Evolutionary conservation across 495 filamentous ascomycete genomes (phyloP).

Genomic region (Lasiosphaeria miniovina): DNA sequence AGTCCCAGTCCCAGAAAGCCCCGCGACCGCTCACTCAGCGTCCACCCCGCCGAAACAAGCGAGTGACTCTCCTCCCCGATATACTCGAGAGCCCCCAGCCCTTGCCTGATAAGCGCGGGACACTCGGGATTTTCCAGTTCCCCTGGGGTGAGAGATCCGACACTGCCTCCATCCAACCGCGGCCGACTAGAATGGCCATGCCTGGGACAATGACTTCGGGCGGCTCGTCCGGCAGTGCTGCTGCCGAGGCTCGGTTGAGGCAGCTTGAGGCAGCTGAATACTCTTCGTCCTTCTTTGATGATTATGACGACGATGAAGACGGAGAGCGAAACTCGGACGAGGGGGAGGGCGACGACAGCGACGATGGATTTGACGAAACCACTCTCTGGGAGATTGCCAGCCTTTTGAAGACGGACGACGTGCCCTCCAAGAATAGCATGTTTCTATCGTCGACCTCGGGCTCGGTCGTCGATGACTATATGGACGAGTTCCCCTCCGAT

Average conservation of each 20-base stretch:
- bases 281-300: conserved; percentile 49
- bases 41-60: conserved; percentile 49
- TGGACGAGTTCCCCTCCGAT: conserved; percentile 31
- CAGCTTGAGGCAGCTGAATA: conserved; percentile 38
- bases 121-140: conserved; percentile 56
- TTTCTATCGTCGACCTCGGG: conserved; percentile 26
- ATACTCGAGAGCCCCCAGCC: conserved; percentile 55
- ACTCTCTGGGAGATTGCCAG: conserved; percentile 58
- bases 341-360: conserved; percentile 39
- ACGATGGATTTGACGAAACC: conserved; percentile 53
- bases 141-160: conserved; percentile 57
- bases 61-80: conserved; percentile 52
- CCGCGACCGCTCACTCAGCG: conserved; percentile 41
- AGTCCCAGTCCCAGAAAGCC: conserved; percentile 24
- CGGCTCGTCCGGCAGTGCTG: conserved; percentile 23
- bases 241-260: conserved; percentile 32
- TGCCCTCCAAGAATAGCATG: conserved; percentile 47
- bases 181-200: conserved; percentile 38
- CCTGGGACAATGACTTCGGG: conserved; percentile 49
- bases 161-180: conserved; percentile 40
- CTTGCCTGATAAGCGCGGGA: conserved; percentile 48
- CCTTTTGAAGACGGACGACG: conserved; percentile 43
- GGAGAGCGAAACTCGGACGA: conserved; percentile 32
- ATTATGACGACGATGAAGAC: conserved; percentile 44
- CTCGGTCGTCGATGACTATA: conserved; percentile 26